Conservation (phyloP, 768 basidiomycete genomes). For the Pisolithus sp. region DNA sequence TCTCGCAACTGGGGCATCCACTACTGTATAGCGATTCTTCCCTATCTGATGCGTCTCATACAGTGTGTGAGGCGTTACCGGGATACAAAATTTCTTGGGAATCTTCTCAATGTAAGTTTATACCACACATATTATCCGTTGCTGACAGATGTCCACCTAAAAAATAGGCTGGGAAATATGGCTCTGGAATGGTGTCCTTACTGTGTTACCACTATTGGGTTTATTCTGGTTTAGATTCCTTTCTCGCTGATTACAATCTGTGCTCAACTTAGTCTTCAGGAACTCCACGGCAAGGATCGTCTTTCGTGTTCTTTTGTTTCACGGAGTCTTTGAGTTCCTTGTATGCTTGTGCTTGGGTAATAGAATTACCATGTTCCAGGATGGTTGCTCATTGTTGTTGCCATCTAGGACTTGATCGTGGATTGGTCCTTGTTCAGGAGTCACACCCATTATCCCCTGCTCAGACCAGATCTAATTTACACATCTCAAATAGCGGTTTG, state of each 20-base stretch:
- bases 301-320: conserved; percentile 67
- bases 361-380: conserved; percentile 14
- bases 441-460: conserved; percentile 47
- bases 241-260: background rate
- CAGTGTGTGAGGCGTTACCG: conserved; percentile 85
- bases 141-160: background rate
- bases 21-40: conserved; percentile 55
- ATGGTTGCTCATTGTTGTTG: background rate
- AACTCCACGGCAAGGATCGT: conserved; percentile 35
- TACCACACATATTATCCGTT: conserved; percentile 8
- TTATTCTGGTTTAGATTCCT: conserved; percentile 39
- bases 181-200: conserved; percentile 55
- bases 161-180: conserved; percentile 79
- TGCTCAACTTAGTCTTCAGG: conserved; percentile 2
- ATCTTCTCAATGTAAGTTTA: conserved; percentile 76
- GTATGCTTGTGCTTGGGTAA: conserved; percentile 78
- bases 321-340: conserved; percentile 54
- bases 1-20: conserved; percentile 54
- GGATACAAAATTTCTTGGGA: conserved; percentile 68
- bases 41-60: conserved; percentile 69
- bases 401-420: conserved; percentile 68
- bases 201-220: conserved; percentile 78
- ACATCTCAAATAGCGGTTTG: conserved; percentile 52
- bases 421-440: conserved; percentile 84
- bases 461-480: conserved; percentile 76